Evolutionary conservation across 331 rosid genomes (phyloP), one percentile per base, ranked within the genome.

Genomic region (Cydonia oblonga): DNA sequence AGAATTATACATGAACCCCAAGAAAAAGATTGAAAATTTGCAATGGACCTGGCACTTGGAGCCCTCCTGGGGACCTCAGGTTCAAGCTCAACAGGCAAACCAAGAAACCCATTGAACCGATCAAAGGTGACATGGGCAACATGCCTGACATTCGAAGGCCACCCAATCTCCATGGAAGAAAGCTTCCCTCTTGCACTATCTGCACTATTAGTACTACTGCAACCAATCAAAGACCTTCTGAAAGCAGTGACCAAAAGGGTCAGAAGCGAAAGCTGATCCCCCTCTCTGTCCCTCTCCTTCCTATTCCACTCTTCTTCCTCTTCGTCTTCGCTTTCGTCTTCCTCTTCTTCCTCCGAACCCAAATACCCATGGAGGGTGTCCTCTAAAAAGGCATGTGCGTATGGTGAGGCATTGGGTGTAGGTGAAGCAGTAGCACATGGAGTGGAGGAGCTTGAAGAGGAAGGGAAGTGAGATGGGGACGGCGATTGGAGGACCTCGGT

Each of bases 81-180:
- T 82, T 95, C 96, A 65, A 95, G 89, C 77, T 95, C 97, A 83
- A 86, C 92, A 22, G 99, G 99, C 86, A 95, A 81, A 5, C 99
- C 99, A 75, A 95, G 99, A 77, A 95, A 95, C 28, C 97, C 99
- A 86, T 91, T 87, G 78, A 95, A 95, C 1, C 97, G 95, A 78
- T 95, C 96, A 74, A 95, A 95, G 60, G 98, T 95, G 11, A 95
- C 98, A 83, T 91, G 98, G 30, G 97, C 96, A 26, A 95, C 91
- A 64, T 95, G 97, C 49, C 99, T 84, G 23, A 91, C 99, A 85
- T 95, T 83, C 1, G 96, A 88, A 81, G 96, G 97, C 96, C 93
- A 89, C 2, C 99, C 96, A 89, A 95, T 95, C 81, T 95, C 96
- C 97, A 91, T 89, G 1, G 96, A 80, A 67, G 89, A 81, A 22